phyloP scores from a whole-genome alignment of 2,329 filamentous ascomycete genomes.

The Cordyceps pruinosa region DNA sequence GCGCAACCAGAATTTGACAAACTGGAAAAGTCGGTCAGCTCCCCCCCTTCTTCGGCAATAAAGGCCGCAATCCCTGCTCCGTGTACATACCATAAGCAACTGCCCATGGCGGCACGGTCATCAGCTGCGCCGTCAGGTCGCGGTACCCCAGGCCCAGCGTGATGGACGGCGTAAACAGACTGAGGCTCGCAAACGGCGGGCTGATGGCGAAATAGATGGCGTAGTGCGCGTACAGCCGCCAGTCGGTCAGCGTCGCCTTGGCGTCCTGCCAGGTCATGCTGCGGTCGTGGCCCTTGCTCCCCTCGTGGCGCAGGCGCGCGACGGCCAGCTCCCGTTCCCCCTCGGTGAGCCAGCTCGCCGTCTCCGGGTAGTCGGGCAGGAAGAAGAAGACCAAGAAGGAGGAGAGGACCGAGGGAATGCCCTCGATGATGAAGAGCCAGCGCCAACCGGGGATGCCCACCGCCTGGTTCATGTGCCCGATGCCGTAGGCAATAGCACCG shows the following conservation, averaged over 20 bases:
- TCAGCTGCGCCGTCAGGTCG: slow-evolving; percentile 53
- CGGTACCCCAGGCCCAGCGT: slow-evolving; percentile 44
- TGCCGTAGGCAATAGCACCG: slow-evolving; percentile 64
- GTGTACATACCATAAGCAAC: slow-evolving; percentile 43
- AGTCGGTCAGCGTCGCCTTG: slow-evolving; percentile 59
- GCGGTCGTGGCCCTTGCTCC: slow-evolving; percentile 51
- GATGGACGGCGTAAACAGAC: slow-evolving; percentile 56
- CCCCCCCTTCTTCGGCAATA: background rate
- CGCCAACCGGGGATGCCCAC: slow-evolving; percentile 60
- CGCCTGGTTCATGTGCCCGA: slow-evolving; percentile 62
- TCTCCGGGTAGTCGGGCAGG: slow-evolving; percentile 62
- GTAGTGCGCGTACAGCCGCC: slow-evolving; percentile 62
- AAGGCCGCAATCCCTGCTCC: background rate
- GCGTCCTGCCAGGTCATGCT: slow-evolving; percentile 60
- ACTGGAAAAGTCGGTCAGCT: slow-evolving; percentile 19
- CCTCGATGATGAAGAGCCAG: slow-evolving; percentile 58
- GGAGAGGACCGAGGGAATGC: slow-evolving; percentile 56
- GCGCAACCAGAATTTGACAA: slow-evolving; percentile 39
- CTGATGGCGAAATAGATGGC: slow-evolving; percentile 45
- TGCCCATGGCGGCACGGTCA: slow-evolving; percentile 61
- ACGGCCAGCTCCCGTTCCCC: slow-evolving; percentile 52
- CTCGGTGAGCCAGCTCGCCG: slow-evolving; percentile 52
- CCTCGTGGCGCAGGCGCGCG: slow-evolving; percentile 37
- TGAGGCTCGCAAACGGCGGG: slow-evolving; percentile 52
- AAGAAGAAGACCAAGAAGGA: slow-evolving; percentile 59